Base-by-base conservation (phyloP, 2,329 filamentous ascomycete genomes). In the Talaromyces funiculosus region DNA sequence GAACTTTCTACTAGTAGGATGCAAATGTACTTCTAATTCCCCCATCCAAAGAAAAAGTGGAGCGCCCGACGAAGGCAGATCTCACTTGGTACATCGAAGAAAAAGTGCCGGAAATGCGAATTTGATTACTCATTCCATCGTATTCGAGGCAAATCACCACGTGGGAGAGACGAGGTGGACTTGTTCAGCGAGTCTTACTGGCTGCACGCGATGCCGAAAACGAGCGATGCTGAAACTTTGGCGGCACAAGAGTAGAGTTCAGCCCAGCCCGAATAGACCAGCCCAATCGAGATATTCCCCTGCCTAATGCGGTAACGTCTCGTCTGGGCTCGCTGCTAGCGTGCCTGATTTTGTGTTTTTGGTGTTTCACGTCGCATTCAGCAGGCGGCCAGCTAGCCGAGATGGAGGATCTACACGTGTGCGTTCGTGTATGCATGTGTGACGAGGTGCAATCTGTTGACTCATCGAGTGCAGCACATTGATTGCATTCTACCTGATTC, bases 111-210 rank as follows among this genome's bases (percentile, higher is more conserved):
- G 45, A 51, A 51, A 33, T 5, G 16, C 45, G 45, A n/a, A n/a
- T n/a, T n/a, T n/a, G n/a, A n/a, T n/a, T n/a, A n/a, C n/a, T n/a
- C n/a, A n/a, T n/a, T n/a, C n/a, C n/a, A n/a, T n/a, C n/a, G 47
- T 54, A 38, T 40, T 24, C 24, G 51, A 40, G 18, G 20, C 26
- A 22, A 54, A 54, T 54, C 51, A 54, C 51, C 51, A 54, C 51
- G 51, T 54, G 51, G 51, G 12, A 26, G 12, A 40, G 51, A 54
- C 22, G 33, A 54, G 20, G 51, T 54, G 40, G 8, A 0, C 51
- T 51, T 51, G 45, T 51, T 31, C 3, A 8, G 45, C n/a, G 45
- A 47, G 12, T 51, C 9, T 33, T 3, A 51, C 29, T 51, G 47
- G 47, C 20, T 51, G 8, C 18, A 22, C 47, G 16, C 24, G 31